Base-by-base conservation (phyloP, 1,284 basidiomycete genomes). In the Tilletia setariae region DNA sequence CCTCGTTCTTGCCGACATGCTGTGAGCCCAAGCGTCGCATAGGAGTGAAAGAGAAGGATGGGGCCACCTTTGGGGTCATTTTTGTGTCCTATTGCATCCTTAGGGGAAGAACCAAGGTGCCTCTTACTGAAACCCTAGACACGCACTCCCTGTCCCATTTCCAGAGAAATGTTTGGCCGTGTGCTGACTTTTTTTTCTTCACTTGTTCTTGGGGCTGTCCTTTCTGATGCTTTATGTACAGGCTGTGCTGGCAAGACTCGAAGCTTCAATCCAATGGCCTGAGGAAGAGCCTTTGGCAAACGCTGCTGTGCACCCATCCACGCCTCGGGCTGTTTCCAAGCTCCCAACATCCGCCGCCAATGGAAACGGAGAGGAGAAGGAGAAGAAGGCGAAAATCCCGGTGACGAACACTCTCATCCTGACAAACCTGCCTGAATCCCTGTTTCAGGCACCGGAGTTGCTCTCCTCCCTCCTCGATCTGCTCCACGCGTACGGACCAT, bases 341-440 rank as follows among this genome's bases (percentile, higher is more conserved):
- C 28, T 11, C 35, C 4, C 35, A 40, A 16, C 32, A 30, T 47
- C 25, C 49, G 16, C 44, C 19, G 23, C 19, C 19, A 47, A 15
- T 44, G 13, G 3, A n/a, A 9, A 9, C 53, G 19, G 59, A 9
- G 61, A 63, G 25, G 62, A 49, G 8, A 67, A 63, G 25, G 62
- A 49, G 8, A 67, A 49, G 42, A 28, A 32, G n/a, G 16, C 13
- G 28, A 8, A 21, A 2, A 19, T 49, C 6, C 16, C 46, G 8
- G 64, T 68, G 15, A 75, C 76, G 9, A 79, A 81, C 35, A 78
- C 79, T 8, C 71, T 81, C 4, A 77, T 79, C 56, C 69, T 81
- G 44, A 72, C 75, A 42, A 75, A 76, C 49, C 64, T 81, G 16
- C 79, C 79, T 15, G 62, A 72, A 13, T 75, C 74, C 30, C 77